Evolutionary conservation across 2,329 filamentous ascomycete genomes (phyloP).

Genomic region (Epichloe coenophiala): DNA sequence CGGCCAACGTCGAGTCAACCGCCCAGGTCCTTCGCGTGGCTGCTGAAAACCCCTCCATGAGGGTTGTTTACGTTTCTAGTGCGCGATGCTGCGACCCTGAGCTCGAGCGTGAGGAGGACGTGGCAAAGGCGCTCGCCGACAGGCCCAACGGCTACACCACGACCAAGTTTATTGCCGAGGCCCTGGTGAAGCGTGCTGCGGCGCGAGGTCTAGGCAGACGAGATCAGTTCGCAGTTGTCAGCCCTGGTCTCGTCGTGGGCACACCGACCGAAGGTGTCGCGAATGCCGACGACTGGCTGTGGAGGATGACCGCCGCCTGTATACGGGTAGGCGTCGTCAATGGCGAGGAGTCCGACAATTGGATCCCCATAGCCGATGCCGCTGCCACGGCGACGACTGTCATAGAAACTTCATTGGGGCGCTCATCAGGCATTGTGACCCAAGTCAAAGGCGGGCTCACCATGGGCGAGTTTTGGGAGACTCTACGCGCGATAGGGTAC

Average conservation of each 20-base stretch:
- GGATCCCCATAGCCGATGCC: constrained; percentile 7
- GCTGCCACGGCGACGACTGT: constrained; percentile 4
- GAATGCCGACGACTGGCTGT: constrained; percentile 11
- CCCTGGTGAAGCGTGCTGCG: constrained; percentile 8
- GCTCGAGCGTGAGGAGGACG: constrained; percentile 1
- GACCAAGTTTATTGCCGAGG: constrained; percentile 11
- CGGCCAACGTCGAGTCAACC: constrained; percentile 4
- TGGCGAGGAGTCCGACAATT: not conserved
- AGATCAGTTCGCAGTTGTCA: not conserved
- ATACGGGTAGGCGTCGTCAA: constrained; percentile 8
- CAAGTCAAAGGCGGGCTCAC: constrained; percentile 3
- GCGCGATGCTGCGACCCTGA: not conserved
- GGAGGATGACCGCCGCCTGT: constrained; percentile 7
- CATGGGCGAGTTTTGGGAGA: constrained; percentile 3
- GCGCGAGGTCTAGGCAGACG: constrained; percentile 3
- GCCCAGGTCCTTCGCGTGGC: constrained; percentile 1
- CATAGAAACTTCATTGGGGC: not conserved
- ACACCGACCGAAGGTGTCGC: constrained; percentile 11
- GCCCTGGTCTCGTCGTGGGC: constrained; percentile 9
- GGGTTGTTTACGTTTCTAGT: constrained; percentile 1
- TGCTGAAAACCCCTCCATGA: not conserved
- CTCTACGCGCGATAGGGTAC: not conserved
- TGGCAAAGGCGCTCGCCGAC: not conserved
- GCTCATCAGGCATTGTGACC: not conserved
- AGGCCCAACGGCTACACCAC: constrained; percentile 7